Evolutionary conservation across 805 yeast genomes (phyloP).

Genomic region (Nakazawaea anatomiae): DNA sequence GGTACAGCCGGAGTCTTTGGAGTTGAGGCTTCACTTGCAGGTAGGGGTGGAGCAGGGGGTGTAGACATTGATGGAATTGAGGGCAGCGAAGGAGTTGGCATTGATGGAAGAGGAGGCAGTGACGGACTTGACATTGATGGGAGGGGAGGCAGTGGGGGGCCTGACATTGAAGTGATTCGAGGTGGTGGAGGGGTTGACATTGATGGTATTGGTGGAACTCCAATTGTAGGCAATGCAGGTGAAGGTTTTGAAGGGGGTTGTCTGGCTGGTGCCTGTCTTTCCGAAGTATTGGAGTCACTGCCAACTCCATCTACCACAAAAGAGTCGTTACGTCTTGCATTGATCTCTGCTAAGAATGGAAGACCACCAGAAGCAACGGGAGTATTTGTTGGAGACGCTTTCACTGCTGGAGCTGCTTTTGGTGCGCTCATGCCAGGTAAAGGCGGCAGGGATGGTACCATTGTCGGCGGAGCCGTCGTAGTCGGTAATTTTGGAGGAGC

Average conservation of each 20-base stretch:
- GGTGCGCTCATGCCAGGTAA: constrained; percentile 6
- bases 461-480: background rate
- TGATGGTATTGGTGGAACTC: constrained; percentile 12
- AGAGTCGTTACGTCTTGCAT: constrained; percentile 46
- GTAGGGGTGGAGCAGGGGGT: constrained; percentile 12
- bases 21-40: constrained; percentile 13
- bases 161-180: constrained; percentile 19
- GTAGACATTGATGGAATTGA: constrained; percentile 16
- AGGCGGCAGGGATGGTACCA: constrained; percentile 23
- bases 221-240: constrained; percentile 15
- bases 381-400: constrained; percentile 12
- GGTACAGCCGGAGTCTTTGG: constrained; percentile 3
- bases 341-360: constrained; percentile 56
- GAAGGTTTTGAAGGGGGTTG: constrained; percentile 11
- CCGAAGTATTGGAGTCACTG: constrained; percentile 6
- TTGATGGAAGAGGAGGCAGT: constrained; percentile 19
- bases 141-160: constrained; percentile 19
- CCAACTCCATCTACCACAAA: constrained; percentile 37
- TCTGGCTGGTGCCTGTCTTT: too few species aligned
- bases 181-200: constrained; percentile 12
- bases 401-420: constrained; percentile 11
- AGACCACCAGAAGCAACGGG: constrained; percentile 33
- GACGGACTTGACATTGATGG: constrained; percentile 13
- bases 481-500: constrained; percentile 12
- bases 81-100: constrained; percentile 18